A percentile compares a stretch with the other conserved stretches of the same genome.
Conservation (phyloP, 495 filamentous ascomycete genomes). For the Penicillium odoratum region DNA sequence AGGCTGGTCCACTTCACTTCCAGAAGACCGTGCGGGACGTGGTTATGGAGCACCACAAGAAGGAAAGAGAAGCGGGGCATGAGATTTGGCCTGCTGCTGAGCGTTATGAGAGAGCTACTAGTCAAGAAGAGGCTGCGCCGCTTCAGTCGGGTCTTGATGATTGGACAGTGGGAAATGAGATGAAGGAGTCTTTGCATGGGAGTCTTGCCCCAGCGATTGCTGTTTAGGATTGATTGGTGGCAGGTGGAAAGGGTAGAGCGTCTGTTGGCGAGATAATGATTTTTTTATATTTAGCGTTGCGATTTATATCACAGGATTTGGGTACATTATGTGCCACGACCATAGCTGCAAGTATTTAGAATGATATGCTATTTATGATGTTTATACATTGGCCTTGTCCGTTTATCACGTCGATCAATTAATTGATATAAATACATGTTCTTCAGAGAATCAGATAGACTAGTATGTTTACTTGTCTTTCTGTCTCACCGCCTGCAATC, state of each 20-base stretch:
- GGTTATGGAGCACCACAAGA: slow-evolving; percentile 35
- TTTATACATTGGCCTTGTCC: no score
- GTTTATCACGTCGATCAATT: no score
- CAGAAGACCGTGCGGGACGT: slow-evolving; percentile 44
- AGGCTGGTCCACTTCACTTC: slow-evolving; percentile 48
- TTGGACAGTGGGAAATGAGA: slow-evolving; percentile 6
- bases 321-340: background rate
- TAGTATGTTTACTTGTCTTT: no score
- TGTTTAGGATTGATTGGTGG: background rate
- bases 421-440: no score
- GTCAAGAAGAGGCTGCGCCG: background rate
- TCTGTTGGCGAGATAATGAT: background rate
- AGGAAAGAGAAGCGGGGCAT: slow-evolving; percentile 34
- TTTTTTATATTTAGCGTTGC: background rate
- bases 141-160: slow-evolving; percentile 7
- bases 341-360: background rate
- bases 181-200: slow-evolving; percentile 9
- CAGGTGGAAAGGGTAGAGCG: background rate
- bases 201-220: slow-evolving; percentile 12
- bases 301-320: background rate
- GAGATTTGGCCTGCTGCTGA: slow-evolving; percentile 44
- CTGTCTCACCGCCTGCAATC: no score
- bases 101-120: background rate
- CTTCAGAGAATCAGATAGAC: no score
- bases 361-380: background rate